Evolutionary conservation across 768 basidiomycete species (phyloP).

Genomic region (Chiua virens): DNA sequence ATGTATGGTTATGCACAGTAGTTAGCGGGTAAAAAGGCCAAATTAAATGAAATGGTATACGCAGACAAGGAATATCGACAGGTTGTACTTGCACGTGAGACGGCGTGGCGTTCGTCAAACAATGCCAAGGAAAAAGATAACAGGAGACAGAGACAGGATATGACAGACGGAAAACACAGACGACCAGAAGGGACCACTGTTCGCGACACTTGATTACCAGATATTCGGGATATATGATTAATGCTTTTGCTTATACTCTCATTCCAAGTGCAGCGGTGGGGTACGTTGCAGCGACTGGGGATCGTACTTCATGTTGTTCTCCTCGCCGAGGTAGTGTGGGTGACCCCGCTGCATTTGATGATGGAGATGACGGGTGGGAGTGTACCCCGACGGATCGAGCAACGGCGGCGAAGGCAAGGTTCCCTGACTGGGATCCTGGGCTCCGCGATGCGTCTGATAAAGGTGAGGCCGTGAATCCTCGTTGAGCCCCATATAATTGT

Average conservation of each 20-base stretch:
- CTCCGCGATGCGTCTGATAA: conserved; percentile 37
- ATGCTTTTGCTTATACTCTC: conserved; percentile 35
- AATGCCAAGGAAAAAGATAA: not conserved
- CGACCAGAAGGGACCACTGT: conserved; percentile 23
- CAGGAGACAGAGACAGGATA: not conserved
- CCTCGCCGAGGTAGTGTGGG: conserved; percentile 36
- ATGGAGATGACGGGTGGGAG: conserved; percentile 32
- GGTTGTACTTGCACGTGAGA: conserved; percentile 12
- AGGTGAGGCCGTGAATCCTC: conserved; percentile 34
- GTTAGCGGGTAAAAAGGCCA: conserved; percentile 2
- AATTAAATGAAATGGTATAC: conserved; percentile 29
- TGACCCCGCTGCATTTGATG: conserved; percentile 34
- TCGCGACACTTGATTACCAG: conserved; percentile 23
- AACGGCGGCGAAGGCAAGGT: conserved; percentile 32
- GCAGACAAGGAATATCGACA: conserved; percentile 7
- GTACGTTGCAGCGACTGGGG: conserved; percentile 43
- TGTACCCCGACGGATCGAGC: conserved; percentile 33
- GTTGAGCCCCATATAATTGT: conserved; percentile 23
- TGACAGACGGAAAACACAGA: not conserved
- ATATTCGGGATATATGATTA: conserved; percentile 25
- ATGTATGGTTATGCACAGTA: conserved; percentile 24
- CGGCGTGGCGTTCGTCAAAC: conserved; percentile 1
- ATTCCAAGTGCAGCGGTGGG: conserved; percentile 50
- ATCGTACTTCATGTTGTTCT: conserved; percentile 44
- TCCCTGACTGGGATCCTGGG: conserved; percentile 30